A percentile compares a stretch with the other conserved stretches of the same genome.
These are phyloP conservation scores for Lepidium didymum DNA, from an alignment of 345 rosid genomes.

Conservation along the genomic window DNA sequence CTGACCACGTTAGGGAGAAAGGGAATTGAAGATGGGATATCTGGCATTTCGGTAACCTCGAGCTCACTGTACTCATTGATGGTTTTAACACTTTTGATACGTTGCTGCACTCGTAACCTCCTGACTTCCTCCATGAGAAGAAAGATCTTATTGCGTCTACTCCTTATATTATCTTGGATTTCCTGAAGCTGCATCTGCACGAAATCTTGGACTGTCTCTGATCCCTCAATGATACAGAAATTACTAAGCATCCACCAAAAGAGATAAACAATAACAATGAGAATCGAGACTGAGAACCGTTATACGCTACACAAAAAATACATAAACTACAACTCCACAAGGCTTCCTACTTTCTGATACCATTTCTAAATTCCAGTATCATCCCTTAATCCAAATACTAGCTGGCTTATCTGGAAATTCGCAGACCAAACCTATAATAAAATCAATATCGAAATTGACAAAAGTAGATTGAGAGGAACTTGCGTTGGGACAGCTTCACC, in stretches of 20 bases:
- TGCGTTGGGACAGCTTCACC: conserved; percentile 51
- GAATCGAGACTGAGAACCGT: not conserved
- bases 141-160: conserved; percentile 86
- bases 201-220: conserved; percentile 85
- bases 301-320: not conserved
- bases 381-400: not conserved
- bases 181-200: conserved; percentile 82
- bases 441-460: not conserved
- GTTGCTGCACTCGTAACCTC: conserved; percentile 79
- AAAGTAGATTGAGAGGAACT: not conserved
- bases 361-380: not conserved
- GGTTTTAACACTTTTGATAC: conserved; percentile 47
- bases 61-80: conserved; percentile 33
- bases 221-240: conserved; percentile 93
- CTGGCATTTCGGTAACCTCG: conserved; percentile 78
- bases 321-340: not conserved
- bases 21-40: conserved; percentile 88
- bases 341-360: not conserved
- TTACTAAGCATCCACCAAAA: conserved; percentile 37
- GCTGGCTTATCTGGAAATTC: not conserved
- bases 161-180: conserved; percentile 75
- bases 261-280: not conserved
- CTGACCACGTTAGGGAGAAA: conserved; percentile 72
- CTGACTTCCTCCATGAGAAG: conserved; percentile 99
- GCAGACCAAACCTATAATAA: not conserved